phyloP scores from a whole-genome alignment of 257 asterid species.

The Thymus mandschuricus region DNA sequence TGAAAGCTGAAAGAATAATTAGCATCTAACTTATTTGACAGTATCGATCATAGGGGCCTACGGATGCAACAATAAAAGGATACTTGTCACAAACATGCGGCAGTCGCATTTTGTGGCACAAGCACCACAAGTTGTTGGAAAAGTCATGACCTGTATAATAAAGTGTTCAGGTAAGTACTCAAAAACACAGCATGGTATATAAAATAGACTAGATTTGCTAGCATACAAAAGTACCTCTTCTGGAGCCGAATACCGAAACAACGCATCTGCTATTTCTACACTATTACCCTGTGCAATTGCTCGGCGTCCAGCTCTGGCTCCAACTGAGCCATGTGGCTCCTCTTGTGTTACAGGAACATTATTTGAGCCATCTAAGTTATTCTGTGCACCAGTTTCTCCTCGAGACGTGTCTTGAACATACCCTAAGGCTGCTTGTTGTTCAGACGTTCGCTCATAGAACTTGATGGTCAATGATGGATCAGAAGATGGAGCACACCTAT shows the following conservation, averaged over 20 bases:
- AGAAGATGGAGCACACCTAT: slow-evolving; percentile 85
- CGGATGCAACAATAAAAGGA: slow-evolving; percentile 43
- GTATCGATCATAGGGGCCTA: neutral
- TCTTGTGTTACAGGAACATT: slow-evolving; percentile 39
- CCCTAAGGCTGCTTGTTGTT: slow-evolving; percentile 80
- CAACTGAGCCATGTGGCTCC: slow-evolving; percentile 93
- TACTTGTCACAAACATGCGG: slow-evolving; percentile 94
- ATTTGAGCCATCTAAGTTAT: slow-evolving; percentile 35
- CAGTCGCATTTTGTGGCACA: slow-evolving; percentile 75
- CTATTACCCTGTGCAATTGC: slow-evolving; percentile 96
- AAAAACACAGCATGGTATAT: neutral
- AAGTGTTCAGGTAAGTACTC: neutral
- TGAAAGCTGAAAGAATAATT: neutral
- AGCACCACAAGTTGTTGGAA: slow-evolving; percentile 90
- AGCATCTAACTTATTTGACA: slow-evolving; percentile 5
- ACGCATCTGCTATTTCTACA: slow-evolving; percentile 75
- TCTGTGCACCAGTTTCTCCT: slow-evolving; percentile 46
- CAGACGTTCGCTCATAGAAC: slow-evolving; percentile 87
- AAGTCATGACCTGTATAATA: slow-evolving; percentile 79
- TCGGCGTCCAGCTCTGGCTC: slow-evolving; percentile 78
- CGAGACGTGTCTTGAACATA: slow-evolving; percentile 64
- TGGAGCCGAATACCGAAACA: slow-evolving; percentile 90
- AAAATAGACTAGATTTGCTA: slow-evolving; percentile 10
- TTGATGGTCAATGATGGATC: slow-evolving; percentile 80
- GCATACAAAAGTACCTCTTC: slow-evolving; percentile 67